These are phyloP conservation scores for Lentinula edodes DNA, from an alignment of 768 basidiomycete genomes.

Conservation along the genomic window DNA sequence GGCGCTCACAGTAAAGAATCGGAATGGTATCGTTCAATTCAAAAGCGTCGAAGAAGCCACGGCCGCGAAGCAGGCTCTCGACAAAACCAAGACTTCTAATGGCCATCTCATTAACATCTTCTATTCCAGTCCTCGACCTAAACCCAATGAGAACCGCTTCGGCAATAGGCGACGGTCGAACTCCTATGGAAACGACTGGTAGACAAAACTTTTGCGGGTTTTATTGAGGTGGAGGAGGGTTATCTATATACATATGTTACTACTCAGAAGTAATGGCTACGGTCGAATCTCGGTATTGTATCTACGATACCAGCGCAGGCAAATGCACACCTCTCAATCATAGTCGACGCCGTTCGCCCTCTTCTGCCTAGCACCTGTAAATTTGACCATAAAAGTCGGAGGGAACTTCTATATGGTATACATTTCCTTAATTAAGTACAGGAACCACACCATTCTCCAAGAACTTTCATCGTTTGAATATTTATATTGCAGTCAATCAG, in stretches of 20 bases:
- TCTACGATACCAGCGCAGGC: background rate
- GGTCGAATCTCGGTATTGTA: background rate
- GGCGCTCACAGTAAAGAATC: background rate
- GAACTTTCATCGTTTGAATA: too few relatives aligned
- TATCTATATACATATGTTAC: background rate
- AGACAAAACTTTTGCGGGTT: background rate
- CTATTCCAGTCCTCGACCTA: background rate
- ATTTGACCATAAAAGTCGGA: too few relatives aligned
- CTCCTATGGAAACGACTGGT: constrained; percentile 3
- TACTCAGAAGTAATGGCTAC: background rate
- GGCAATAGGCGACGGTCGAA: background rate
- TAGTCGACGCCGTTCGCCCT: too few relatives aligned
- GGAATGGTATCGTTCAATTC: background rate
- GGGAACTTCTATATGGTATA: too few relatives aligned
- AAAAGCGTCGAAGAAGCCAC: background rate
- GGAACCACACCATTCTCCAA: too few relatives aligned
- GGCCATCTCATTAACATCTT: background rate
- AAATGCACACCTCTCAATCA: background rate
- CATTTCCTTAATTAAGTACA: too few relatives aligned
- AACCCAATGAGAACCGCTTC: background rate
- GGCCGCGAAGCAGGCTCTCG: background rate
- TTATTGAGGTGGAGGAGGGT: background rate
- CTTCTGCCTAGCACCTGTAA: too few relatives aligned
- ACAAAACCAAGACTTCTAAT: background rate
- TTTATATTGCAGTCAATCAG: too few relatives aligned